Percentiles rank a stretch among this genome's conserved stretches.
phyloP scores from a whole-genome alignment of 75 land plant species.

The Cupressus sempervirens region DNA sequence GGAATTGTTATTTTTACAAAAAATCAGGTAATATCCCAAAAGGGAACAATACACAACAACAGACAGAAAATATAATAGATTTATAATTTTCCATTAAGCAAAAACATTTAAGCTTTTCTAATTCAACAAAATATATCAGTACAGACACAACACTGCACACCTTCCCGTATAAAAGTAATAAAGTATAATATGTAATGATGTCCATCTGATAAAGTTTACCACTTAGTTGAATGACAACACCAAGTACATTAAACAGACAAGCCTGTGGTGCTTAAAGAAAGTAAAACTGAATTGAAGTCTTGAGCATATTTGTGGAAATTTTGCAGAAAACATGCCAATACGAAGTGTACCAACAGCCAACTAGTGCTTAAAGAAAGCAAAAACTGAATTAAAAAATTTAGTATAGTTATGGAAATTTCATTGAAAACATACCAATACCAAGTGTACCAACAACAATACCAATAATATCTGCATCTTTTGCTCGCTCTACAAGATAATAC shows the following conservation, averaged over 20 bases:
- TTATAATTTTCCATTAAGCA: not conserved
- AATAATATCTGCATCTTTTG: conserved; percentile 95
- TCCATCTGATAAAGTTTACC: not conserved
- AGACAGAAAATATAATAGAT: not conserved
- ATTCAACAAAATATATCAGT: not conserved
- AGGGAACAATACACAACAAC: not conserved
- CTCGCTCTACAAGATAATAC: conserved; percentile 93
- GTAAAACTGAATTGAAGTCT: not conserved
- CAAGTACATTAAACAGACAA: not conserved
- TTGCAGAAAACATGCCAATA: conserved; percentile 39
- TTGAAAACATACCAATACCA: conserved; percentile 59
- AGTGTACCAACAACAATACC: conserved; percentile 97
- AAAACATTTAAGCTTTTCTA: not conserved
- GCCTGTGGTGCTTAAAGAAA: not conserved
- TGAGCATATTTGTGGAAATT: not conserved
- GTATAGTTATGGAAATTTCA: conserved; percentile 6
- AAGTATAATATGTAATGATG: not conserved
- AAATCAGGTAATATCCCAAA: too few relatives aligned
- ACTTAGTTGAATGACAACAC: too few relatives aligned
- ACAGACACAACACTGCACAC: not conserved
- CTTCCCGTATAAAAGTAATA: not conserved
- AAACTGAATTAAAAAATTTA: not conserved
- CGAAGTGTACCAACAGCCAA: conserved; percentile 67
- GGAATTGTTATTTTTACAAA: too few relatives aligned
- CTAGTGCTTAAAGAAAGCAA: not conserved